phyloP scores from a whole-genome alignment of 345 rosid genomes.

The Stellera chamaejasme region DNA sequence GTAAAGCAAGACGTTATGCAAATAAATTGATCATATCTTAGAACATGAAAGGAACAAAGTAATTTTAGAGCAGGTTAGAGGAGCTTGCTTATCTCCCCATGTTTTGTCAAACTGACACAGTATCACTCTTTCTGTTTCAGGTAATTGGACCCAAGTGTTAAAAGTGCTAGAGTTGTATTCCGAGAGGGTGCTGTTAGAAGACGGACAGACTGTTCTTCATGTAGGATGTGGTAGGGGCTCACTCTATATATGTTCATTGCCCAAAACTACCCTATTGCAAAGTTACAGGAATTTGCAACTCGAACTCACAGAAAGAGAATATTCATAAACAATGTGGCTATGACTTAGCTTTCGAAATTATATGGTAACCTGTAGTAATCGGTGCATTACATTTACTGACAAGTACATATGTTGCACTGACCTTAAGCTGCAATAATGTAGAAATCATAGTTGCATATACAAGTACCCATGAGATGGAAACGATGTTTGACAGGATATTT shows the following conservation, averaged over 20 bases:
- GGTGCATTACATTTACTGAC: conserved; percentile 1
- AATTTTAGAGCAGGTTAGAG: too few species aligned
- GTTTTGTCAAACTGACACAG: too few species aligned
- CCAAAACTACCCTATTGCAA: conserved; percentile 54
- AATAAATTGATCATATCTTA: too few species aligned
- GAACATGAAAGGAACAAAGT: too few species aligned
- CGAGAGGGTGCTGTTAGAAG: conserved; percentile 53
- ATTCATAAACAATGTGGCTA: conserved; percentile 48
- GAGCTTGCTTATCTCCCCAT: too few species aligned
- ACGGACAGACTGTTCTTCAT: conserved; percentile 73
- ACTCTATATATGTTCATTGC: conserved; percentile 65
- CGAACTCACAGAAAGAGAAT: conserved; percentile 56
- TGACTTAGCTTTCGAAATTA: too few species aligned
- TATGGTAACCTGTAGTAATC: background rate
- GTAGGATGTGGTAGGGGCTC: conserved; percentile 97
- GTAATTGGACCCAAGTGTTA: too few species aligned
- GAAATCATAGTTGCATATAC: conserved; percentile 78
- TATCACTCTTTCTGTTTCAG: too few species aligned
- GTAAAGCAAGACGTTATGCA: too few species aligned
- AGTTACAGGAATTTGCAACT: conserved; percentile 78
- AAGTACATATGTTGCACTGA: conserved; percentile 25
- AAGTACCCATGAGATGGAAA: conserved; percentile 72
- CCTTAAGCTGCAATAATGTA: conserved; percentile 46
- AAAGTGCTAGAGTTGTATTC: conserved; percentile 60
- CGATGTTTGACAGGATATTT: conserved; percentile 51